phyloP scores from a whole-genome alignment of 2,329 filamentous ascomycete species.

The Chaetomiaceae sp. region DNA sequence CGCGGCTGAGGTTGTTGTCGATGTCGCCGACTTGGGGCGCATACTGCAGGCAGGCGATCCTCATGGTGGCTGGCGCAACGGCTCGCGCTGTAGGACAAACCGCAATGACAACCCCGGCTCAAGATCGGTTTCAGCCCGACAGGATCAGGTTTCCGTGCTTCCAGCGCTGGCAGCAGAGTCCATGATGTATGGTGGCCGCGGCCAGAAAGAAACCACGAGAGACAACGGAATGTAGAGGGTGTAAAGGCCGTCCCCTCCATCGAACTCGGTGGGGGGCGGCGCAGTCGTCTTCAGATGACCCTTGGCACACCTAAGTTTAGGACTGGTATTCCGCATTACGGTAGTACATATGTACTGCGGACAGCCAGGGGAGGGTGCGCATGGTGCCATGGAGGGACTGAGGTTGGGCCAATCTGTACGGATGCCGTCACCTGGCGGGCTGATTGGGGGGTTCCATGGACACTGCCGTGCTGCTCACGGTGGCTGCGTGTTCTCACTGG shows the following conservation, averaged over 20 bases:
- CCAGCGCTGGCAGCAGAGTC: neutral
- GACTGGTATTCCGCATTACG: too few relatives aligned
- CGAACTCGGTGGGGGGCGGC: slow-evolving; percentile 4
- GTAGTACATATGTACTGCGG: too few relatives aligned
- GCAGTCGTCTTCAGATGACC: neutral
- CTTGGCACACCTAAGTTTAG: neutral
- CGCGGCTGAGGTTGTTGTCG: slow-evolving; percentile 62
- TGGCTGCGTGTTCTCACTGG: neutral
- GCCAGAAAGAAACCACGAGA: neutral
- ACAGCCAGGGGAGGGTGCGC: too few relatives aligned
- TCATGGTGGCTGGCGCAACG: slow-evolving; percentile 14
- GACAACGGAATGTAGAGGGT: too few relatives aligned
- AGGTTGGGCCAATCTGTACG: too few relatives aligned
- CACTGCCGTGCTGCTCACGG: neutral
- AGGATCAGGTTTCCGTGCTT: neutral
- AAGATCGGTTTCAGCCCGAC: neutral
- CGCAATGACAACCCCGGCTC: neutral
- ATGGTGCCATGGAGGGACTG: too few relatives aligned
- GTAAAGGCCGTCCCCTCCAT: neutral
- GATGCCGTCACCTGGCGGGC: too few relatives aligned
- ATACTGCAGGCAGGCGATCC: slow-evolving; percentile 60
- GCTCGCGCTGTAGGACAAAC: neutral
- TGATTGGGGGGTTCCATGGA: too few relatives aligned
- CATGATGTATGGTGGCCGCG: neutral
- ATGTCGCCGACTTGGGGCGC: slow-evolving; percentile 63